Evolutionary conservation across 75 land plant species (phyloP).

Genomic region (Cupressus sempervirens): DNA sequence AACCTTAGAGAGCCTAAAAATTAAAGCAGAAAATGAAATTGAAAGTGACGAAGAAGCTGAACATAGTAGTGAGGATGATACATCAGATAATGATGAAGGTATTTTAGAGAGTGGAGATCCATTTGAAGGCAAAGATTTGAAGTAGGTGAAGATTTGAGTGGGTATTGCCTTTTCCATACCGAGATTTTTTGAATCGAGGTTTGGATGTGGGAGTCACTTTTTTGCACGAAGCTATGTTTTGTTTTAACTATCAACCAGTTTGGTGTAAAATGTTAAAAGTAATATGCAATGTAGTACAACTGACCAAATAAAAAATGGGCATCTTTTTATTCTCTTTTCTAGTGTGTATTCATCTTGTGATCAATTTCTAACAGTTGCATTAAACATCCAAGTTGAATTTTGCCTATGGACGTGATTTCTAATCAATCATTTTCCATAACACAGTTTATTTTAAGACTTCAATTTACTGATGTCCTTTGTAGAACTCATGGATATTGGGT

Average conservation of each 20-base stretch:
- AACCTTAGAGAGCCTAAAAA: neutral
- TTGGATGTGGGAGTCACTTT: neutral
- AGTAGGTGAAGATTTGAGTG: neutral
- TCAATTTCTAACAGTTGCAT: neutral
- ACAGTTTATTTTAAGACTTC: neutral
- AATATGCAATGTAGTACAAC: neutral
- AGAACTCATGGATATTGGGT: neutral
- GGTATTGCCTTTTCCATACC: neutral
- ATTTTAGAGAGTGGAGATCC: neutral
- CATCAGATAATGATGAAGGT: neutral
- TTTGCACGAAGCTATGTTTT: neutral
- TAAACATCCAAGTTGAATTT: neutral
- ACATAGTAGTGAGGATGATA: neutral
- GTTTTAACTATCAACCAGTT: neutral
- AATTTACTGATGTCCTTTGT: neutral
- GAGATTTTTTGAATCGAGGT: neutral
- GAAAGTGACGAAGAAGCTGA: neutral
- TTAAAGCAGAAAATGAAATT: neutral
- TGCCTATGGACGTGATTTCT: neutral
- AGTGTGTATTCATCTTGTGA: neutral
- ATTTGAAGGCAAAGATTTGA: neutral
- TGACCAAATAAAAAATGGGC: neutral
- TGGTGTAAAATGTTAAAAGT: neutral
- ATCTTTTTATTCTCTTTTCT: neutral
- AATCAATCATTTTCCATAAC: neutral